Conservation (phyloP, 371 early-diverging fungal species). For the Nematocida displodere region DNA sequence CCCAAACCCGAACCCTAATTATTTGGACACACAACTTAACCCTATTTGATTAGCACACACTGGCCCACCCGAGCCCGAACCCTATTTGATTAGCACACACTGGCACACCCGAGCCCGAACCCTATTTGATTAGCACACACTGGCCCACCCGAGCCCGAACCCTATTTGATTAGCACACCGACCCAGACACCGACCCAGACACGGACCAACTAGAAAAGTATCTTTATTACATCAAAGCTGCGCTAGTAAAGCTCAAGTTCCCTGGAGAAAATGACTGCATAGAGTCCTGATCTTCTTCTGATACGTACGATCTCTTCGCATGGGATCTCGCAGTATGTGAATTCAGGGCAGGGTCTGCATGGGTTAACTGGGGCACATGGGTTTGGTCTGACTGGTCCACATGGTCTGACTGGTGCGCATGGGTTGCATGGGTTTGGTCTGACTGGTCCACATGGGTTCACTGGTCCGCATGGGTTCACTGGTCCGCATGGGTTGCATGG, state of each 20-base stretch:
- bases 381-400: slow-evolving; percentile 9
- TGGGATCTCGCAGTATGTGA: slow-evolving; percentile 36
- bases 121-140: too few relatives aligned
- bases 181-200: slow-evolving; percentile 1
- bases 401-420: slow-evolving; percentile 25
- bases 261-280: slow-evolving; percentile 52
- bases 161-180: too few relatives aligned
- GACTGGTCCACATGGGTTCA: slow-evolving; percentile 28
- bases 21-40: too few relatives aligned
- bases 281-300: slow-evolving; percentile 44
- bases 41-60: too few relatives aligned
- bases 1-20: too few relatives aligned
- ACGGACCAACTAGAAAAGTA: slow-evolving; percentile 1
- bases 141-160: too few relatives aligned
- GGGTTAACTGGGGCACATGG: slow-evolving; percentile 13
- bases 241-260: slow-evolving; percentile 8
- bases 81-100: too few relatives aligned
- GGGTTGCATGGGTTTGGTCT: slow-evolving; percentile 20
- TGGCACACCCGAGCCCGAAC: too few relatives aligned
- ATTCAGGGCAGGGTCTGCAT: slow-evolving; percentile 48
- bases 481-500: slow-evolving; percentile 29
- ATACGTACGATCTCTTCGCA: slow-evolving; percentile 34
- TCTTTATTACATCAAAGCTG: slow-evolving; percentile 37
- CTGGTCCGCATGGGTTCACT: slow-evolving; percentile 14
- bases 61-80: too few relatives aligned